Base-by-base conservation (phyloP, 768 basidiomycete genomes). In the Rhizopogon sp. region DNA sequence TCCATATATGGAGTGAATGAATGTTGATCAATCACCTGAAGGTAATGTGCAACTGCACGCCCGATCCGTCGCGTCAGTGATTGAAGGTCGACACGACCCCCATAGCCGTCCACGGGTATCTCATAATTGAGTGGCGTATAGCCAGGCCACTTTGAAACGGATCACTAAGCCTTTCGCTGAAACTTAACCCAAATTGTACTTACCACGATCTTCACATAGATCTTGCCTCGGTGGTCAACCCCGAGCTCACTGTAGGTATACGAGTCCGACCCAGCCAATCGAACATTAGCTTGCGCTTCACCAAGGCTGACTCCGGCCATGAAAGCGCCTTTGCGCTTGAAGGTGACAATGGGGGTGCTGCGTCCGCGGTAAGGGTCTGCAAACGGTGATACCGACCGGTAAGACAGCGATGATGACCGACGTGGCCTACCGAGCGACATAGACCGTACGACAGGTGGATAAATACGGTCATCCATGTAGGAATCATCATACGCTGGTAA, bases 111-210 rank as follows among this genome's bases (percentile, higher is more conserved):
- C 43, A 88, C 70, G 1, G 88, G 87, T 43, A 90, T 82, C 64
- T 88, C 84, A 59, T 88, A 90, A 41, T 84, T 87, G 67, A 87
- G 76, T 8, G 86, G 78, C 41, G 76, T 68, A 62, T 88, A 87
- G 1, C 87, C 87, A 42, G 79, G 74, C 87, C 87, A 90, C 87
- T 88, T 53, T 14, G 39, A 49, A 35, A 16, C 25, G 41, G 31
- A 51, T n/a, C 28, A 11, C 43, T 57, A 46, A 56, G 52, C 28
- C 13, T 16, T 47, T 39, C 25, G 43, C 50, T 17, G 44, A 41
- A 49, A 58, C 51, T 44, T 25, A 1, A 31, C 54, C 16, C n/a
- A 35, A 44, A 8, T 37, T 35, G 43, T 17, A 72, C 81, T 42
- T 62, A 85, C 87, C 70, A 79, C 79, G 56, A 89, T 71, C 66